Conservation (phyloP, 345 rosid species). For the Hibiscus tridactylites region DNA sequence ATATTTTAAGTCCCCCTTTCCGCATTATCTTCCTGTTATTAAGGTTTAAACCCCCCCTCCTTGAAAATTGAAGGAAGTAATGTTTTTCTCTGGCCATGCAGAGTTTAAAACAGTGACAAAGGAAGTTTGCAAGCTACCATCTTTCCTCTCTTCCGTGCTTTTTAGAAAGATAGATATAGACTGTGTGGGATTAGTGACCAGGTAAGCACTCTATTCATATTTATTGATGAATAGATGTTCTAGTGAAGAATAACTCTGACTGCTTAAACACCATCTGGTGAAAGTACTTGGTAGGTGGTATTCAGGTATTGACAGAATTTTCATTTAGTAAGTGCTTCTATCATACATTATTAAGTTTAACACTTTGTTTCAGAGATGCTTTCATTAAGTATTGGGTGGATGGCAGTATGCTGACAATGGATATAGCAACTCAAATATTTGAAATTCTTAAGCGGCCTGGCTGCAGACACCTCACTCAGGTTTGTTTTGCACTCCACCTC, state of each 20-base stretch:
- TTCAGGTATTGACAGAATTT: neutral
- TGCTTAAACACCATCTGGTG: slow-evolving; percentile 1
- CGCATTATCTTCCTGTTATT: neutral
- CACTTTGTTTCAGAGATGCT: slow-evolving; percentile 45
- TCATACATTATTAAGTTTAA: neutral
- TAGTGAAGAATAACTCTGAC: neutral
- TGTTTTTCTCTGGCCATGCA: slow-evolving; percentile 29
- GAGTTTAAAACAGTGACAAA: slow-evolving; percentile 67
- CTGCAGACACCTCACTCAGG: slow-evolving; percentile 68
- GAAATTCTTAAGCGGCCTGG: slow-evolving; percentile 66
- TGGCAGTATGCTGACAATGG: slow-evolving; percentile 63
- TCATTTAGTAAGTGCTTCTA: neutral
- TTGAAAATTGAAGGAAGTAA: neutral
- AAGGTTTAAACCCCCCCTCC: neutral
- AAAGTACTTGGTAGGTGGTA: neutral
- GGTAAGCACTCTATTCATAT: slow-evolving; percentile 29
- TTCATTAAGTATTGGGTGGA: slow-evolving; percentile 71
- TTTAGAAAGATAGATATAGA: slow-evolving; percentile 64
- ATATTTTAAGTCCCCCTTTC: neutral
- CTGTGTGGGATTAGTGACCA: slow-evolving; percentile 48
- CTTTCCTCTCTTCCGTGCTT: slow-evolving; percentile 58
- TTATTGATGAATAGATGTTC: neutral
- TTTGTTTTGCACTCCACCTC: neutral
- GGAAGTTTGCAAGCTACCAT: slow-evolving; percentile 84
- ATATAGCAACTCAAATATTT: slow-evolving; percentile 53